Evolutionary conservation across 345 rosid genomes (phyloP), one percentile per base, ranked within the genome.

Genomic region (Ceriops tagal): DNA sequence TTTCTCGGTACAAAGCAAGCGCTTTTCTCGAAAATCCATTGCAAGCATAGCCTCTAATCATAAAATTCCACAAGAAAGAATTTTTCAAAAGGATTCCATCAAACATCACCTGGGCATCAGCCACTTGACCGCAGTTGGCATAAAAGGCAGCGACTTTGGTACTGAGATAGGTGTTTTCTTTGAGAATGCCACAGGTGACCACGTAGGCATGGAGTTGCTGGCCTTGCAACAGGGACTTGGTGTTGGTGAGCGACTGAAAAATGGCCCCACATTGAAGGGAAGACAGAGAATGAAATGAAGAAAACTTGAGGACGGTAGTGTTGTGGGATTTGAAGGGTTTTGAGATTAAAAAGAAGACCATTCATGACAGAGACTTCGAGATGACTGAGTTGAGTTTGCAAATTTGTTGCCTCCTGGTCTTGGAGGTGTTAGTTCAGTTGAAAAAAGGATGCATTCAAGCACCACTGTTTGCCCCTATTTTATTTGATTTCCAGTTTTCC

Each of bases 1-100:
- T 74, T 34, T 71, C 72, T 5, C 68, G 57, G 39, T 53, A 66
- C 65, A 74, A 65, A 34, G n/a, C 67, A 8, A 78, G 70, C 18
- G 77, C 76, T 49, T 57, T 68, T 43, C 26, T n/a, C 27, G 67
- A 35, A 24, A 35, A 22, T 5, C 72, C 79, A 28, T 63, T 24
- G 26, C 71, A 64, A 26, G 75, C 78, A 37, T 72, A 78, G 5
- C 80, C 79, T 64, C 73, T 57, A 47, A 81, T 72, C 75, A 72
- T 46, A 26, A 62, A 75, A 58, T 75, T 69, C 75, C 84, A 72
- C 68, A 69, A 71, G 67, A 74, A 77, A 26, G 79, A 62, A 58
- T 62, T 77, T 59, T 74, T 77, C 28, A 31, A 35, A 26, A 62
- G 46, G 49, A 69, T 61, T n/a, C 53, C 49, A 43, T 81, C 72